Evolutionary conservation across 352 stramenopile genomes (phyloP).

Genomic region (Phytophthora rubi): DNA sequence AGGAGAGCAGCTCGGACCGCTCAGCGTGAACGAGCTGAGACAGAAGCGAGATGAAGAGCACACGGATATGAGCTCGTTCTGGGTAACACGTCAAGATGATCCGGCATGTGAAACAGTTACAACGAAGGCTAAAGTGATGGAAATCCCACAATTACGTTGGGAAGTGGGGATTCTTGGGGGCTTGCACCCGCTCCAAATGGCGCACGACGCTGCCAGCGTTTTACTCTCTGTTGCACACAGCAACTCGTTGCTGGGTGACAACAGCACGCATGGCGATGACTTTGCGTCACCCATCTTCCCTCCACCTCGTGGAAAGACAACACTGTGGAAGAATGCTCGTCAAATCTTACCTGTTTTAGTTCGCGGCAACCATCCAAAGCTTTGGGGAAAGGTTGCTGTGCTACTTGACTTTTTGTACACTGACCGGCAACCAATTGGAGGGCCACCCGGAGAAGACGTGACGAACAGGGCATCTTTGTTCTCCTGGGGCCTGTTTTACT

Average conservation of each 20-base stretch:
- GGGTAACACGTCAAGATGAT: conserved; percentile 44
- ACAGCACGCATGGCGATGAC: conserved; percentile 16
- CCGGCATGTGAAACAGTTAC: conserved; percentile 37
- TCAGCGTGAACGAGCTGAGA: conserved; percentile 62
- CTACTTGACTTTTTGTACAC: conserved; percentile 76
- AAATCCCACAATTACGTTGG: conserved; percentile 83
- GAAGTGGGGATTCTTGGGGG: conserved; percentile 66
- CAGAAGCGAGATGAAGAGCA: conserved; percentile 41
- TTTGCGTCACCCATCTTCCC: conserved; percentile 54
- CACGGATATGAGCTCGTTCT: conserved; percentile 38
- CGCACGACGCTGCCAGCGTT: conserved; percentile 73
- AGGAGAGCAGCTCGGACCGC: conserved; percentile 36
- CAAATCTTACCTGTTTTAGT: conserved; percentile 65
- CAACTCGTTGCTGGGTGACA: conserved; percentile 55
- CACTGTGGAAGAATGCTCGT: conserved; percentile 53
- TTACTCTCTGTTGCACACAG: conserved; percentile 67
- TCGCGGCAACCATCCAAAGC: conserved; percentile 47
- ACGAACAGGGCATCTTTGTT: conserved; percentile 55
- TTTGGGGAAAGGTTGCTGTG: conserved; percentile 61
- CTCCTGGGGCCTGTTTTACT: conserved; percentile 77
- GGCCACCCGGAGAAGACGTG: conserved; percentile 38
- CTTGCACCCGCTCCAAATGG: conserved; percentile 59
- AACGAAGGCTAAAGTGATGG: conserved; percentile 50
- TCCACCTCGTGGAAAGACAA: conserved; percentile 54
- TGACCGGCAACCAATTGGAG: conserved; percentile 26